phyloP scores from a whole-genome alignment of 495 filamentous ascomycete species.

The Podospora comata region DNA sequence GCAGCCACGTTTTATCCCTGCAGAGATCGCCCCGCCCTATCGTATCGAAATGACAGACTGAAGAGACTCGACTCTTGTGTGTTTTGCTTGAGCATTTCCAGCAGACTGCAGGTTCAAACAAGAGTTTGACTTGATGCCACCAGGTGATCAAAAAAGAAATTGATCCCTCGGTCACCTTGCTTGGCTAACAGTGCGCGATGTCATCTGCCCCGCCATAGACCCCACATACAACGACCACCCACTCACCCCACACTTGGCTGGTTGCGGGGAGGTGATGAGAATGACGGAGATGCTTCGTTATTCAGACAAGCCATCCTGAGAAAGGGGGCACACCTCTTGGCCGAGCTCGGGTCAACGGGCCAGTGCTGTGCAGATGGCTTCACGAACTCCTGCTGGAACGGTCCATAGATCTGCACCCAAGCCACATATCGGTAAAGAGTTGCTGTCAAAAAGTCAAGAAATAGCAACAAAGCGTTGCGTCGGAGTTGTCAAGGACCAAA shows the following conservation, averaged over 20 bases:
- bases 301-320: not conserved
- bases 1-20: constrained; percentile 35
- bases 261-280: not conserved
- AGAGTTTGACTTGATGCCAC: not conserved
- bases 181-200: not conserved
- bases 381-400: not conserved
- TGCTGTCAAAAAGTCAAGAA: constrained; percentile 11
- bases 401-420: not conserved
- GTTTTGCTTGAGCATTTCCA: not conserved
- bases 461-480: constrained; percentile 26
- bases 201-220: not conserved
- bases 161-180: not conserved
- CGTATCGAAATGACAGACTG: not conserved
- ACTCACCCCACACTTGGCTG: not conserved
- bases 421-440: not conserved
- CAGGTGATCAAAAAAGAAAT: not conserved
- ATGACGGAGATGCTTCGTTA: not conserved
- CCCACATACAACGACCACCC: not conserved
- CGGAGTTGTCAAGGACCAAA: constrained; percentile 27
- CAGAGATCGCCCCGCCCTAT: constrained; percentile 22
- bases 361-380: not conserved
- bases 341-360: not conserved
- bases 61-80: no score
- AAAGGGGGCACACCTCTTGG: not conserved
- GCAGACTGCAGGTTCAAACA: not conserved